Conservation (phyloP, 352 stramenopile species). For the Phytophthora palmivora region DNA sequence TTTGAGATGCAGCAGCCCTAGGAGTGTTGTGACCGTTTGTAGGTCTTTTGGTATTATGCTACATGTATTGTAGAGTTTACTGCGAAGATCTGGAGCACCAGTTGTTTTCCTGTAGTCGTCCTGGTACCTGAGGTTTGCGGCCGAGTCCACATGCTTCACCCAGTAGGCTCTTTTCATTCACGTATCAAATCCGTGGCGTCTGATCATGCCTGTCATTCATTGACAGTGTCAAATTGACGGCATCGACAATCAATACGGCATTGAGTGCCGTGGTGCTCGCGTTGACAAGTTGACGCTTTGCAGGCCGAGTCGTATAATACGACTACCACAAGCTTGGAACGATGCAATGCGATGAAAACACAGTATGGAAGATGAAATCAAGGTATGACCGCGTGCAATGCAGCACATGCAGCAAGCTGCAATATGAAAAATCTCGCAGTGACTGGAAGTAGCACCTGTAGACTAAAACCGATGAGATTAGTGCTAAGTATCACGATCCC, state of each 20-base stretch:
- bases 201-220: slow-evolving; percentile 22
- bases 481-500: background rate
- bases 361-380: no score
- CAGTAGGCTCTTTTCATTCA: slow-evolving; percentile 14
- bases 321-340: no score
- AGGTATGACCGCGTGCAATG: no score
- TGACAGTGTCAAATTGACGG: slow-evolving; percentile 8
- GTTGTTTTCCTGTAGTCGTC: slow-evolving; percentile 23
- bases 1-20: background rate
- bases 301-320: no score
- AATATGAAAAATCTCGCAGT: background rate
- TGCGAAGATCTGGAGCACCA: slow-evolving; percentile 10
- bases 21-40: slow-evolving; percentile 14
- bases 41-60: background rate
- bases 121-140: slow-evolving; percentile 18
- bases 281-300: no score
- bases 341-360: no score
- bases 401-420: no score
- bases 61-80: no score
- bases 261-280: no score
- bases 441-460: background rate
- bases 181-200: slow-evolving; percentile 22
- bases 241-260: no score
- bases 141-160: slow-evolving; percentile 9
- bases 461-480: slow-evolving; percentile 1